phyloP scores from a whole-genome alignment of 192 early-diverging fungal species.

The Nowakowskiella sp. region DNA sequence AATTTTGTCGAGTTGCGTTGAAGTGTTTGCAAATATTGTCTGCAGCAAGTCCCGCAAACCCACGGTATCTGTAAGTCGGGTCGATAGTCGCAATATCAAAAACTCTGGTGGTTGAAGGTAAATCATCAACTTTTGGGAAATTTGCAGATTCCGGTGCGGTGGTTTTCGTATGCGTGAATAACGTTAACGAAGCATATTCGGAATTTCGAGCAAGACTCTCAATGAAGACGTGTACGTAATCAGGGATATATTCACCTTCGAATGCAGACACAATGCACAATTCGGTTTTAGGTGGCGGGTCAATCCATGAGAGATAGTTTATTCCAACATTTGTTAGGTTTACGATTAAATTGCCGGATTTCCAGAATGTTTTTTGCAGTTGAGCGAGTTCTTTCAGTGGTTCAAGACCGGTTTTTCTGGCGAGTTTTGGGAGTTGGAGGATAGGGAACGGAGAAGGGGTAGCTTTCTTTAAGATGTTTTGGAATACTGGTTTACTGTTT shows the following conservation, averaged over 20 bases:
- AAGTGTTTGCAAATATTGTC: constrained; percentile 15
- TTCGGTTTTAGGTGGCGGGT: constrained; percentile 14
- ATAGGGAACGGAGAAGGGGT: too few species aligned
- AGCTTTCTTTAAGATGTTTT: too few species aligned
- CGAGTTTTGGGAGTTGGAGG: too few species aligned
- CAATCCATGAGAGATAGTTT: too few species aligned
- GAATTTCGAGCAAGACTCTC: constrained; percentile 20
- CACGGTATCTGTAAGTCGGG: constrained; percentile 14
- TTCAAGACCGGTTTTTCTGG: too few species aligned
- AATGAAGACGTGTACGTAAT: constrained; percentile 16
- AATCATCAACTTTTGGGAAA: not conserved
- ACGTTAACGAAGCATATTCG: constrained; percentile 11
- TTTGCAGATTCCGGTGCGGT: constrained; percentile 10
- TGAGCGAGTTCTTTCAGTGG: too few species aligned
- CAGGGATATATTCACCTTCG: constrained; percentile 21
- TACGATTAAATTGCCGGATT: too few species aligned
- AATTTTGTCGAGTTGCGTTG: constrained; percentile 11
- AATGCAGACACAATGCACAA: constrained; percentile 17
- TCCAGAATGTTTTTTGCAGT: too few species aligned
- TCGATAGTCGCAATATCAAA: constrained; percentile 17
- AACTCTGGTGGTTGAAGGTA: not conserved
- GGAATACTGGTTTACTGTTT: too few species aligned
- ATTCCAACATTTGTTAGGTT: too few species aligned
- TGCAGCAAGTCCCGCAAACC: constrained; percentile 20
- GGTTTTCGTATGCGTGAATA: constrained; percentile 23